A percentile compares a stretch with the other conserved stretches of the same genome.
These are phyloP conservation scores for Debaryomyces prosopidis DNA, from an alignment of 805 yeast species.

Conservation along the genomic window DNA sequence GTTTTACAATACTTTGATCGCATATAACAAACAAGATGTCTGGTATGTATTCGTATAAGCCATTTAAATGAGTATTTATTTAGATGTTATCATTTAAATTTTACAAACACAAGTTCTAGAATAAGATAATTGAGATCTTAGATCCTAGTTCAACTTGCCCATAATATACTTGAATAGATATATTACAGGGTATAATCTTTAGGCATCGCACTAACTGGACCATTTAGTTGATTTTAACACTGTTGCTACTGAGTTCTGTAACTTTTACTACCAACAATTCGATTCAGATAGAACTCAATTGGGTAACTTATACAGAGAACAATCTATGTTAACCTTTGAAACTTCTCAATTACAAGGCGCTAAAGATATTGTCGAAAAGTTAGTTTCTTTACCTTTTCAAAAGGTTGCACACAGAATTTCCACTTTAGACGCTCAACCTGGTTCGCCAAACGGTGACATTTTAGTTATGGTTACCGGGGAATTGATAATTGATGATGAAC, in stretches of 20 bases:
- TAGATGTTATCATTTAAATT: too few species aligned
- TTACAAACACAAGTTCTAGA: too few species aligned
- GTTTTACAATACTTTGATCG: background rate
- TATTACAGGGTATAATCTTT: too few species aligned
- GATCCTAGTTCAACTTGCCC: too few species aligned
- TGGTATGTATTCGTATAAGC: background rate
- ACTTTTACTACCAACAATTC: slow-evolving; percentile 92
- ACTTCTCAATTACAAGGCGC: slow-evolving; percentile 94
- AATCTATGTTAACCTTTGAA: slow-evolving; percentile 97
- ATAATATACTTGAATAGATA: too few species aligned
- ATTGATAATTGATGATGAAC: slow-evolving; percentile 88
- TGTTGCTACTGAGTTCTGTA: slow-evolving; percentile 77
- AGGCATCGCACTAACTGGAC: too few species aligned
- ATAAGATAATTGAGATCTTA: too few species aligned
- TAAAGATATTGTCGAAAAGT: slow-evolving; percentile 87
- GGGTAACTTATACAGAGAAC: slow-evolving; percentile 93
- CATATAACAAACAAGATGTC: background rate
- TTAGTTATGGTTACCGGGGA: slow-evolving; percentile 98
- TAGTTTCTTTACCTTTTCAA: slow-evolving; percentile 84
- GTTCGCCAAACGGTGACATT: slow-evolving; percentile 88
- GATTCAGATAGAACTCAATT: slow-evolving; percentile 90
- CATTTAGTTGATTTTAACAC: slow-evolving; percentile 42
- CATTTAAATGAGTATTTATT: too few species aligned
- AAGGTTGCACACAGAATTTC: slow-evolving; percentile 93
- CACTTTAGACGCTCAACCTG: slow-evolving; percentile 97